A percentile compares a stretch with the other conserved stretches of the same genome.
phyloP scores from a whole-genome alignment of 805 yeast species.

The Barnettozyma vustinii region DNA sequence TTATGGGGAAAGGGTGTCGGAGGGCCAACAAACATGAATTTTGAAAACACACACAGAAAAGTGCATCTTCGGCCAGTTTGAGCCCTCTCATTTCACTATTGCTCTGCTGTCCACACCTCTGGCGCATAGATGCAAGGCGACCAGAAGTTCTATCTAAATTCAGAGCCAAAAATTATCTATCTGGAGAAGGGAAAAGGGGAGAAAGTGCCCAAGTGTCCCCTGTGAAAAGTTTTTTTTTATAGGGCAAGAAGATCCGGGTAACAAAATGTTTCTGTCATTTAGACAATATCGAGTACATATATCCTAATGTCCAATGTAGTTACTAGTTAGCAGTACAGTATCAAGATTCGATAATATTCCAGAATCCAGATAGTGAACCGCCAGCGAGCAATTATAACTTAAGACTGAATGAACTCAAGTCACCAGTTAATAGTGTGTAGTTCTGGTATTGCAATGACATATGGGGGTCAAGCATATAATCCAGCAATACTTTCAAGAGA shows the following conservation, averaged over 20 bases:
- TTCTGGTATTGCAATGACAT: too few species aligned
- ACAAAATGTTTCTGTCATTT: too few species aligned
- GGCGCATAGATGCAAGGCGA: conserved; percentile 25
- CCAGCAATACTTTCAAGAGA: too few species aligned
- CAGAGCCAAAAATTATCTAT: conserved; percentile 31
- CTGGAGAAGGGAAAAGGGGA: conserved; percentile 20
- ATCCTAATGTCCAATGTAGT: too few species aligned
- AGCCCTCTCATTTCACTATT: conserved; percentile 25
- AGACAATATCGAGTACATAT: too few species aligned
- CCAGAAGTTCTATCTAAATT: conserved; percentile 37
- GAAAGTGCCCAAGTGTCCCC: neutral
- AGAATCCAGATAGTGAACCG: too few species aligned
- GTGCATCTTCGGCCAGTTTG: conserved; percentile 1
- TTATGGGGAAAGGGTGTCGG: neutral
- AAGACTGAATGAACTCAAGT: too few species aligned
- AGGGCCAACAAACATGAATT: conserved; percentile 1
- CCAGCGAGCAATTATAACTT: too few species aligned
- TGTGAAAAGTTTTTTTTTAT: conserved; percentile 9
- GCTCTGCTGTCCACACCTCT: conserved; percentile 51
- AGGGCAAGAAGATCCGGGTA: conserved; percentile 1
- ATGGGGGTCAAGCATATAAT: too few species aligned
- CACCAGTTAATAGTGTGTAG: too few species aligned
- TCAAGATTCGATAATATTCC: too few species aligned
- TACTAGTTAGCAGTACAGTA: too few species aligned
- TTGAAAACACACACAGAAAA: neutral